Base-by-base conservation (phyloP, 257 asterid genomes). In the Capsicum chinense region DNA sequence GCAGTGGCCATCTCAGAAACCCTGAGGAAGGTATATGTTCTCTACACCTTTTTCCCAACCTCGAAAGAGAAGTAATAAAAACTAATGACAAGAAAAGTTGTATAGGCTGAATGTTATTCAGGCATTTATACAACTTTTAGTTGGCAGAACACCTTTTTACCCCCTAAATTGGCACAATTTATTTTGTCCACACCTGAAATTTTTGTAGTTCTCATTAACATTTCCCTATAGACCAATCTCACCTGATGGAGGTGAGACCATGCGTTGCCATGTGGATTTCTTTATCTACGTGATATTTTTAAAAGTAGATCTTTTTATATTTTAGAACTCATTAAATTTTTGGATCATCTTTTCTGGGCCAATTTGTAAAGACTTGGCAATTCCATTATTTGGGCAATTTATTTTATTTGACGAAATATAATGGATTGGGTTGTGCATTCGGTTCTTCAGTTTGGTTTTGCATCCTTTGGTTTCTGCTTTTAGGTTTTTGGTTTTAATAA, bases 1-100 rank as follows among this genome's bases (percentile, higher is more conserved):
- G 90, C 93, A 14, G 98, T 96, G 85, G 98, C 98, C 79, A 73
- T 95, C 82, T 92, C 95, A 48, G 98, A 97, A 86, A 97, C 98
- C 39, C 80, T 94, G 60, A 91, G 99, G 84, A 96, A 96, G 99
- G 99, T 96, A 54, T 73, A 81, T 76, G 74, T 82, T 83, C 73
- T 84, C 35, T 74, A 63, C 83, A 21, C 79, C 56, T 82, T 62
- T 85, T 68, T 68, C 64, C 50, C 62, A 56, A 26, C 60, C 48
- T 21, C 70, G 10, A 83, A 50, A 83, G 67, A 39, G 50, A 70
- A 70, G 59, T n/a, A 26, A 59, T 9, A 15, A 57, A 73, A 56
- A 63, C 44, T 15, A 64, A 11, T 15, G 73, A 85, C 50, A 66
- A 66, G 62, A 54, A 21, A 54, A 52, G 64, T 13, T 78, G 9